A percentile compares a stretch with the other conserved stretches of the same genome.
Conservation (phyloP, 2,329 filamentous ascomycete genomes). For the Zymoseptoria tritici region DNA sequence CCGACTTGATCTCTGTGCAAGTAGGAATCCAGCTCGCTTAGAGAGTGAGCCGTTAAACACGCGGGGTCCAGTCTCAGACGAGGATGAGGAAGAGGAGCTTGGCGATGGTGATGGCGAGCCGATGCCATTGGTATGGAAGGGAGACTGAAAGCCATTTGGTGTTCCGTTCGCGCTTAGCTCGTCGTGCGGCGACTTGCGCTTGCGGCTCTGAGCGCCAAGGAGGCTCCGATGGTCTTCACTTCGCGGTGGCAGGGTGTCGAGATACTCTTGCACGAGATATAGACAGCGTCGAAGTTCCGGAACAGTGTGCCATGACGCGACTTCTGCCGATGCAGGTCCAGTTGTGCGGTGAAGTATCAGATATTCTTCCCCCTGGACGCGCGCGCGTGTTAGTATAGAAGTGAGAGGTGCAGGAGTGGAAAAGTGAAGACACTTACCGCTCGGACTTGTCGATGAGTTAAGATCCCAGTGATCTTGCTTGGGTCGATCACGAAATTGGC, state of each 20-base stretch:
- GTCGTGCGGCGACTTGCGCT: conserved; percentile 23
- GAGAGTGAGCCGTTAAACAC: conserved; percentile 38
- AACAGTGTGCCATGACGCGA: conserved; percentile 37
- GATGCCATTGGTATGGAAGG: no score
- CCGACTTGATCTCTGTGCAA: conserved; percentile 18
- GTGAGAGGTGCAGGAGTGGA: neutral
- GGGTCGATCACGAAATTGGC: conserved; percentile 15
- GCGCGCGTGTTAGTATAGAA: conserved; percentile 1
- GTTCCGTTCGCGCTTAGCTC: no score
- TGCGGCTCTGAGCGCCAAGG: conserved; percentile 13
- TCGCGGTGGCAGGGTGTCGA: conserved; percentile 21
- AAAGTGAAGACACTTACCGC: conserved; percentile 18
- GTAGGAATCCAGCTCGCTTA: conserved; percentile 30
- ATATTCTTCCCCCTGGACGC: conserved; percentile 33
- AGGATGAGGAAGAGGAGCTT: neutral
- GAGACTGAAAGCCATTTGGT: neutral
- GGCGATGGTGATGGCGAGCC: neutral
- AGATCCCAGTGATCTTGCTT: conserved; percentile 19
- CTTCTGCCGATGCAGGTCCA: conserved; percentile 1
- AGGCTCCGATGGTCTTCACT: no score
- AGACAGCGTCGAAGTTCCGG: conserved; percentile 34
- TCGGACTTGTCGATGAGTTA: conserved; percentile 22
- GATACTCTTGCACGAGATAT: conserved; percentile 37
- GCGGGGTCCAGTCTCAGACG: conserved; percentile 9
- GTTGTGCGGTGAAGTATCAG: conserved; percentile 35